phyloP scores from a whole-genome alignment of 2,329 filamentous ascomycete species.

The Tolypocladium paradoxum region DNA sequence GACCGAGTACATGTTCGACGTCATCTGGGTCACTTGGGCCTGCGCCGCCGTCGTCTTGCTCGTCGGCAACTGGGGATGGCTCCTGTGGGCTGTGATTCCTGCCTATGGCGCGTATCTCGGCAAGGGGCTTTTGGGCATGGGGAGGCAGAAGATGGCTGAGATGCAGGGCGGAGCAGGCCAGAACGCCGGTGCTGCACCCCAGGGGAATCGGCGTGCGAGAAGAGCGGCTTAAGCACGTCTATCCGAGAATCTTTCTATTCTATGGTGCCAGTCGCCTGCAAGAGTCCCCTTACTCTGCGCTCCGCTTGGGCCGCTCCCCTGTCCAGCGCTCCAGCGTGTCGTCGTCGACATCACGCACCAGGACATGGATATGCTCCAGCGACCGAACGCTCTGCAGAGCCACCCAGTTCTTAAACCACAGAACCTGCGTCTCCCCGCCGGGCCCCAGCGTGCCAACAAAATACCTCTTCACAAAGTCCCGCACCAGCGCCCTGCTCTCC shows the following conservation, averaged over 20 bases:
- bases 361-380: constrained; percentile 81
- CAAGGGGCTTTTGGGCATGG: constrained; percentile 40
- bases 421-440: constrained; percentile 38
- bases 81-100: constrained; percentile 43
- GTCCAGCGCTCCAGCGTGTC: constrained; percentile 45
- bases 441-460: constrained; percentile 52
- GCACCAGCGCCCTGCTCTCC: constrained; percentile 52
- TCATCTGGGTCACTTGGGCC: constrained; percentile 88
- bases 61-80: constrained; percentile 67
- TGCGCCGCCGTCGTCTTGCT: constrained; percentile 61
- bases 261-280: not conserved
- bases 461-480: constrained; percentile 56
- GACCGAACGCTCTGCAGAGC: constrained; percentile 78
- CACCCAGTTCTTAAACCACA: constrained; percentile 96
- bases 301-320: constrained; percentile 29
- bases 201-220: constrained; percentile 43
- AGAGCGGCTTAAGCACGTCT: constrained; percentile 32
- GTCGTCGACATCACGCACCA: constrained; percentile 44
- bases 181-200: constrained; percentile 18
- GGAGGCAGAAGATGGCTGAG: constrained; percentile 40
- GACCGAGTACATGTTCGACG: constrained; percentile 97
- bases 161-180: constrained; percentile 26
- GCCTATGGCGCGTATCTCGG: constrained; percentile 46
- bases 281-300: constrained; percentile 5
- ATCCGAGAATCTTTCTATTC: not conserved